Percentiles rank a stretch among this genome's conserved stretches.
These are phyloP conservation scores for Umbellularia californica DNA, from an alignment of 164 flowering plant species.

Conservation along the genomic window DNA sequence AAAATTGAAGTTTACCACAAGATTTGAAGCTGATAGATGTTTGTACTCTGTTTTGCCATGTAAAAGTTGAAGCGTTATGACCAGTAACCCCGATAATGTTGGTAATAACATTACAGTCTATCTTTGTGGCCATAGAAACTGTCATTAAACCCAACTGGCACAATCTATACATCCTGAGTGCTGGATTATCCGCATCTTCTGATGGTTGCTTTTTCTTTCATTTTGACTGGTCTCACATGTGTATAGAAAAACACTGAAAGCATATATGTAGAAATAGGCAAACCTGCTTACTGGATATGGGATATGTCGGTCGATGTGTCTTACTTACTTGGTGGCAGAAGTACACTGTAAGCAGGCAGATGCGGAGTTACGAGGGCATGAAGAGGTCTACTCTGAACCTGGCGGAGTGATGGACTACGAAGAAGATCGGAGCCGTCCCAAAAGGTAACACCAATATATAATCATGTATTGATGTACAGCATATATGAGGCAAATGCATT, in stretches of 20 bases:
- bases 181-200: no score
- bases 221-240: no score
- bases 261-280: background rate
- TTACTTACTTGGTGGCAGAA: constrained; percentile 97
- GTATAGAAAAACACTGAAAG: background rate
- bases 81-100: no score
- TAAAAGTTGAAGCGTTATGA: no score
- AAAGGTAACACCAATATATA: constrained; percentile 50
- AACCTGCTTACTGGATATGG: constrained; percentile 22
- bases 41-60: no score
- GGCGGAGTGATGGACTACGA: constrained; percentile 94
- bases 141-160: no score
- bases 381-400: constrained; percentile 76
- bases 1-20: no score
- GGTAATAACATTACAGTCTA: no score
- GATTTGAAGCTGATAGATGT: no score
- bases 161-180: no score
- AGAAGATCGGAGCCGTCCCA: constrained; percentile 79
- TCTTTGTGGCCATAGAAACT: no score
- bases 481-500: background rate
- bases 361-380: constrained; percentile 74
- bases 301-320: constrained; percentile 83
- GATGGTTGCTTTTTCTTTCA: no score
- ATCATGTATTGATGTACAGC: background rate
- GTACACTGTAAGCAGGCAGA: constrained; percentile 94